These are phyloP conservation scores for Plasmodium gonderi DNA, from an alignment of 169 alveolate genomes.

Conservation along the genomic window DNA sequence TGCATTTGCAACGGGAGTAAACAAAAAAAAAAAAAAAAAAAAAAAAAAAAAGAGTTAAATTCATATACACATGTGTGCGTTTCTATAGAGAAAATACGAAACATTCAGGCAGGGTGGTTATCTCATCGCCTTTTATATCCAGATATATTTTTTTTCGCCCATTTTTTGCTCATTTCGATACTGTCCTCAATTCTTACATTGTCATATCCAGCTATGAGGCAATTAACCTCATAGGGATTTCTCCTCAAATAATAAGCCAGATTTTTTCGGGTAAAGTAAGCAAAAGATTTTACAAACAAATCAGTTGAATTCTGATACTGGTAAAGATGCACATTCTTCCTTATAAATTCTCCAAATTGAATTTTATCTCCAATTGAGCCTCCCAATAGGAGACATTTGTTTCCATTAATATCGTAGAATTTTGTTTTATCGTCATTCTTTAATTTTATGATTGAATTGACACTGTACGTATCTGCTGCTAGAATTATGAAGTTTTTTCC, in stretches of 20 bases:
- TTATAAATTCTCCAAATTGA: conserved; percentile 88
- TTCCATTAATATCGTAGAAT: conserved; percentile 83
- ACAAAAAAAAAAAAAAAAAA: background rate
- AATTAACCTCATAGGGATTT: conserved; percentile 89
- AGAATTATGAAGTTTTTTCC: conserved; percentile 87
- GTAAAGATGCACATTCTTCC: conserved; percentile 85
- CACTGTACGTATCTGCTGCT: conserved; percentile 86
- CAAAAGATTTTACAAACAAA: conserved; percentile 87
- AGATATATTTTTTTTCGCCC: background rate
- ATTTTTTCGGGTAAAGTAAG: conserved; percentile 88
- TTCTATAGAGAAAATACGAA: background rate
- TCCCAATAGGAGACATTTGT: conserved; percentile 86
- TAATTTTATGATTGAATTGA: conserved; percentile 82
- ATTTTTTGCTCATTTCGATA: background rate
- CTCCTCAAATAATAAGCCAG: conserved; percentile 89
- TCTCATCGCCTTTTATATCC: background rate
- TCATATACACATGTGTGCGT: background rate
- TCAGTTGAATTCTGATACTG: conserved; percentile 85
- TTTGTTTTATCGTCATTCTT: conserved; percentile 77
- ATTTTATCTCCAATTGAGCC: conserved; percentile 90
- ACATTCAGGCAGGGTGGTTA: background rate
- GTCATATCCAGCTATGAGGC: conserved; percentile 89
- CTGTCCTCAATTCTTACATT: conserved; percentile 56
- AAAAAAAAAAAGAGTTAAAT: background rate
- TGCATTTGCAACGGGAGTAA: background rate